These are phyloP conservation scores for Pleodorina starrii DNA, from an alignment of 139 green algal genomes.

Conservation along the genomic window DNA sequence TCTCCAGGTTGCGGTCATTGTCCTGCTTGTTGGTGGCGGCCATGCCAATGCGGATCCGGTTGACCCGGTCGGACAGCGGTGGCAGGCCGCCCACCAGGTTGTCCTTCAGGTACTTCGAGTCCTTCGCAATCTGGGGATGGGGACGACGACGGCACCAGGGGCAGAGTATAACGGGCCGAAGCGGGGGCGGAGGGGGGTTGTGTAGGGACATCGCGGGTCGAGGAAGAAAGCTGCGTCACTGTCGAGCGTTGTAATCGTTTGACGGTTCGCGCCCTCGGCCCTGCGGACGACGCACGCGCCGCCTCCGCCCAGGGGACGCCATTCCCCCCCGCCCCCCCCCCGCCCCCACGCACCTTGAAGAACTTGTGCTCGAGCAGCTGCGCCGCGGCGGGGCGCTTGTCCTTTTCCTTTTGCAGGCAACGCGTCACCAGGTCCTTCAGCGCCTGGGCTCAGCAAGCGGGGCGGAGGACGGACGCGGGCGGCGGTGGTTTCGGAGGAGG, in stretches of 20 bases:
- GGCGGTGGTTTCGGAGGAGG: too few species aligned
- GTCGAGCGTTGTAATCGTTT: too few species aligned
- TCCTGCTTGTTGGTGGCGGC: constrained; percentile 66
- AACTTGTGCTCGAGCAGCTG: constrained; percentile 98
- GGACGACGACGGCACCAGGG: too few species aligned
- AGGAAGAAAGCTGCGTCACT: too few species aligned
- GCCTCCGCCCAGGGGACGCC: too few species aligned
- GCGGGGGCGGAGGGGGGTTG: too few species aligned
- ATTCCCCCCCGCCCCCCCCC: too few species aligned
- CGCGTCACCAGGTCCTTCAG: constrained; percentile 95
- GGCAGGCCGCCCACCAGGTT: constrained; percentile 89
- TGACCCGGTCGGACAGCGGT: constrained; percentile 86
- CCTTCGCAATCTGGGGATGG: constrained; percentile 49
- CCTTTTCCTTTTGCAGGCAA: constrained; percentile 97
- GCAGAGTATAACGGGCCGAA: too few species aligned
- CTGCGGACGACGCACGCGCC: too few species aligned
- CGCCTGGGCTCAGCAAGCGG: constrained; percentile 55
- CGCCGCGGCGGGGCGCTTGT: constrained; percentile 88
- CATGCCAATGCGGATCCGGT: constrained; percentile 79
- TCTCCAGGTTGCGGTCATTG: constrained; percentile 72
- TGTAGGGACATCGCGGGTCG: too few species aligned
- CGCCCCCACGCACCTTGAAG: constrained; percentile 96
- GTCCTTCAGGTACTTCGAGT: constrained; percentile 84
- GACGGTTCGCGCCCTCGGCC: too few species aligned
- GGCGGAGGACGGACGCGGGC: too few species aligned